Evolutionary conservation across 2,329 filamentous ascomycete genomes (phyloP), one percentile per base, ranked within the genome.

Genomic region (Aspergillus fijiensis): DNA sequence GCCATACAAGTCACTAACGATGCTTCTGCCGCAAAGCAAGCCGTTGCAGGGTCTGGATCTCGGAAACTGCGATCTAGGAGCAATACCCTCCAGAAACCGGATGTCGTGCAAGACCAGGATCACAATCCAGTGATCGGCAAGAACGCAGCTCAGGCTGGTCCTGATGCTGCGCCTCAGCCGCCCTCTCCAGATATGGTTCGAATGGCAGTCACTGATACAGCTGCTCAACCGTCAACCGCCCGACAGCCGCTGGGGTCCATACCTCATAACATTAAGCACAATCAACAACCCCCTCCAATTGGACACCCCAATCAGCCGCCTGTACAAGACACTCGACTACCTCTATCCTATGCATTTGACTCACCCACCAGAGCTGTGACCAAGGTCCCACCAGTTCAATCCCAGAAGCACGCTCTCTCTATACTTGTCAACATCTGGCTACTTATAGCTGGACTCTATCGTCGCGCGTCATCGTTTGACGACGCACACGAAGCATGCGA

Each of bases 401-500:
- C 81, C 53, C 80, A 84, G 55, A 82, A 82, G 57, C 84, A 86
- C 60, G 83, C 81, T 16, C 77, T 86, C 12, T 80, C 80, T 4
- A 71, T 88, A 11, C 76, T 99, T 16, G 80, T 92, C 21, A 89
- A 89, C 65, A 87, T 97, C 33, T 99, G 95, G 95, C 81, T 97
- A 9, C 89, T 95, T 72, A 92, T 97, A 62, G 89, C 92, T 2
- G 89, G 89, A 0, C 88, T 98, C 65, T 99, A 98, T 72, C 86
- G 92, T 29, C 86, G 92, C 56, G 91, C 94, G 7, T 85, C 85
- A 9, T 87, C 96, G 79, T 86, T 87, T 58, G 89, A 93, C 21
- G 94, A 98, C 72, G 87, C 90, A 12, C 86, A 85, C 67, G 90
- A 88, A 55, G 92, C 94, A 6, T 85, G 93, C 29, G 83, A 87